Conservation (phyloP, 2,329 filamentous ascomycete species). For the Xylariaceae sp. region DNA sequence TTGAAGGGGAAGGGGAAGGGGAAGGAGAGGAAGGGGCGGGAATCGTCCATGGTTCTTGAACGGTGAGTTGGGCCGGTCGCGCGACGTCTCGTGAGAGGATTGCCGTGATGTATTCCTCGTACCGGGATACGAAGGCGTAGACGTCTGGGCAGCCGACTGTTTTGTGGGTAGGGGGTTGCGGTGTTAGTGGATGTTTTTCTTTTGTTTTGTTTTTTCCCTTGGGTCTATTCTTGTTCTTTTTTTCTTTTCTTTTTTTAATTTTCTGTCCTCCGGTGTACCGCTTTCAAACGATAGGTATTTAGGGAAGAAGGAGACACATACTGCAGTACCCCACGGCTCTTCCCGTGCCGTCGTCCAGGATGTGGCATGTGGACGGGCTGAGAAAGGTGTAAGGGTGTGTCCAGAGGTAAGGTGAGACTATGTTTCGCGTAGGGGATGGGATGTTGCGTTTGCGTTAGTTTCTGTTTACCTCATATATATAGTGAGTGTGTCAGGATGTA, state of each 20-base stretch:
- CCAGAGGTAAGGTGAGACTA: conserved; percentile 44
- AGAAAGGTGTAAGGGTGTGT: conserved; percentile 46
- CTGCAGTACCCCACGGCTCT: conserved; percentile 45
- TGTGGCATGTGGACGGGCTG: conserved; percentile 39
- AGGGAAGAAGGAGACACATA: conserved; percentile 25
- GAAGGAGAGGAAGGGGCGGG: too few relatives aligned
- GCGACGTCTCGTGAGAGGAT: conserved; percentile 31
- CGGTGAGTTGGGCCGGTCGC: conserved; percentile 21
- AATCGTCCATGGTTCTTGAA: conserved; percentile 32
- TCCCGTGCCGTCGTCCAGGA: conserved; percentile 44
- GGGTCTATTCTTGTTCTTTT: too few relatives aligned
- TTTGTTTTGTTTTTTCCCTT: background rate
- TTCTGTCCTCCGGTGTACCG: too few relatives aligned
- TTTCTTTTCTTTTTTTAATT: too few relatives aligned
- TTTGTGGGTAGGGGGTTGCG: conserved; percentile 1
- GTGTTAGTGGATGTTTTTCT: background rate
- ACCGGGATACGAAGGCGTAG: conserved; percentile 33
- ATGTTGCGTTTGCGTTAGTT: too few relatives aligned
- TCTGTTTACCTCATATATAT: too few relatives aligned
- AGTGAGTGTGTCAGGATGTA: too few relatives aligned
- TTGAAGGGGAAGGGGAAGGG: background rate
- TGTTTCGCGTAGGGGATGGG: too few relatives aligned
- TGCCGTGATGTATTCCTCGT: conserved; percentile 34
- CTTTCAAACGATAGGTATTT: background rate
- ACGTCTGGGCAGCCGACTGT: conserved; percentile 33